Evolutionary conservation across 2,329 filamentous ascomycete genomes (phyloP).

Genomic region (Ophiostoma ulmi): DNA sequence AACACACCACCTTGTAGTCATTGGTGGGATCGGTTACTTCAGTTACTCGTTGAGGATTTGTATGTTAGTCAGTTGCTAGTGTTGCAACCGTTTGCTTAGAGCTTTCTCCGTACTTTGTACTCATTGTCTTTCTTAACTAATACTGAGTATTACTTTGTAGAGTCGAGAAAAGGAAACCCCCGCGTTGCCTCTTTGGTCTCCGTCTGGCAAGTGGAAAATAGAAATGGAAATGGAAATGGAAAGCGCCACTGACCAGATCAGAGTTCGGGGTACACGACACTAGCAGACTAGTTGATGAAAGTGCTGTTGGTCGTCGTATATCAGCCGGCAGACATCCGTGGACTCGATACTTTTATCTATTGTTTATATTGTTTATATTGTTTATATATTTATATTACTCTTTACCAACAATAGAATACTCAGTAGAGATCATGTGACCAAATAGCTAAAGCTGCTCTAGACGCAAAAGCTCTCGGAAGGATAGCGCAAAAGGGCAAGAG

Average conservation of each 20-base stretch:
- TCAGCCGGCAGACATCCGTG: background rate
- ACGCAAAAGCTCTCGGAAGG: background rate
- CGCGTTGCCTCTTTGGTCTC: constrained; percentile 26
- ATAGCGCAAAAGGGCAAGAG: background rate
- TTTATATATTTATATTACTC: background rate
- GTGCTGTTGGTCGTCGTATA: background rate
- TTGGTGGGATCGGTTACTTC: too few relatives aligned
- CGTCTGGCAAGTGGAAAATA: background rate
- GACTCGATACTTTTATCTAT: background rate
- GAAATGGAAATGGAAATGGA: too few relatives aligned
- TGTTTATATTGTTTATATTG: background rate
- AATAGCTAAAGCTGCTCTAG: too few relatives aligned
- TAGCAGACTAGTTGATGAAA: background rate
- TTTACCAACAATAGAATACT: background rate
- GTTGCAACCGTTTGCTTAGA: background rate
- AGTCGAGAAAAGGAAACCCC: constrained; percentile 8
- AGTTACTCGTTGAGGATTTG: too few relatives aligned
- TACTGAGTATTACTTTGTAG: too few relatives aligned
- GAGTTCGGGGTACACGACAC: constrained; percentile 9
- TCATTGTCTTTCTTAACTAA: too few relatives aligned
- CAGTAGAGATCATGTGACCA: background rate
- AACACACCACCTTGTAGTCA: constrained; percentile 1
- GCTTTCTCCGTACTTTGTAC: background rate
- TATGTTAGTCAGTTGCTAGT: background rate
- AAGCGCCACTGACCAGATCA: background rate